A percentile compares a stretch with the other conserved stretches of the same genome.
Conservation (phyloP, 2,329 filamentous ascomycete genomes). For the Geoglossum cookeanum region DNA sequence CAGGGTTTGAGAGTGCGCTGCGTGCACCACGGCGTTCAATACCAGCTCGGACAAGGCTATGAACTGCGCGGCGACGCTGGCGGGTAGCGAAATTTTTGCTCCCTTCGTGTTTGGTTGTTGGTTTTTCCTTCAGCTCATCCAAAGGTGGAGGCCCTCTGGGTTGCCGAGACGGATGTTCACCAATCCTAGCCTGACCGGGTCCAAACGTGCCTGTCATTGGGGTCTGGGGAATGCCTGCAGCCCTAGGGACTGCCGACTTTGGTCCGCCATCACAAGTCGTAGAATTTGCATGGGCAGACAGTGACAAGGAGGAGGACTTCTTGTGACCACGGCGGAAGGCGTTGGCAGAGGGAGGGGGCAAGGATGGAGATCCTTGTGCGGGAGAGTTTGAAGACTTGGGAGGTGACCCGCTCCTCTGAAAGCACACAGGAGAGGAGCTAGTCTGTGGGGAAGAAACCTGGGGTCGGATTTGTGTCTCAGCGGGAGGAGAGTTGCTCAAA, state of each 20-base stretch:
- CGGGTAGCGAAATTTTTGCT: conserved; percentile 94
- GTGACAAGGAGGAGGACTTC: conserved; percentile 59
- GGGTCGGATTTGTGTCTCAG: conserved; percentile 40
- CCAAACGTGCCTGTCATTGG: conserved; percentile 74
- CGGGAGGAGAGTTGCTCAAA: conserved; percentile 26
- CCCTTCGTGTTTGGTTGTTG: conserved; percentile 81
- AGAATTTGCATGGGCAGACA: conserved; percentile 25
- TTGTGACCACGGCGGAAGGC: conserved; percentile 89
- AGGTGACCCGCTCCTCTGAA: conserved; percentile 42
- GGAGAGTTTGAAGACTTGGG: conserved; percentile 47
- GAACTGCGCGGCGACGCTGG: conserved; percentile 76
- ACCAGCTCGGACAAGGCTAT: conserved; percentile 79
- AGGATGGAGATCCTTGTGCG: conserved; percentile 46
- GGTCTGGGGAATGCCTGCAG: conserved; percentile 59
- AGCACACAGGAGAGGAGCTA: conserved; percentile 30
- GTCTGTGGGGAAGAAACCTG: conserved; percentile 61
- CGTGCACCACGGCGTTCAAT: conserved; percentile 59
- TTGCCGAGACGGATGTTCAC: conserved; percentile 85
- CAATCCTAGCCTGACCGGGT: conserved; percentile 78
- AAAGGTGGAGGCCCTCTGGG: conserved; percentile 80
- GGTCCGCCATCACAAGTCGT: conserved; percentile 28
- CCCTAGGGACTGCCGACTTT: conserved; percentile 53
- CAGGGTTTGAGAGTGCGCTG: conserved; percentile 58
- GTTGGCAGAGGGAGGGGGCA: conserved; percentile 75
- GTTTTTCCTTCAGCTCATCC: conserved; percentile 77